Evolutionary conservation across 371 early-diverging fungal genomes (phyloP), one percentile per base, ranked within the genome.

Genomic region (Actinomortierella wolfii): DNA sequence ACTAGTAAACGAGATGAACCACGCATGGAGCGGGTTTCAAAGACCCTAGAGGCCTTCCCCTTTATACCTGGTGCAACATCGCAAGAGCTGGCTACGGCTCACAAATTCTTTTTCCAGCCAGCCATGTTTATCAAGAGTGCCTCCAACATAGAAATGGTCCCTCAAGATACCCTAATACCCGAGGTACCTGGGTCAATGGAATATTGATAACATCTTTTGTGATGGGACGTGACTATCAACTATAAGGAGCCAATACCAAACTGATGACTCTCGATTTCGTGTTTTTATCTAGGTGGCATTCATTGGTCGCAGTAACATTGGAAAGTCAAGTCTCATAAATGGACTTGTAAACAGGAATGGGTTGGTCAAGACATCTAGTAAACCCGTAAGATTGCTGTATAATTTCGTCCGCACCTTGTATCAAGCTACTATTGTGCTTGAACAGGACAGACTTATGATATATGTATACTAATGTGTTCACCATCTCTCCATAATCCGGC

Each of bases 241-340:
- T n/a, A n/a, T n/a, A n/a, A n/a, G n/a, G n/a, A n/a, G n/a, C n/a
- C n/a, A n/a, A n/a, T n/a, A n/a, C n/a, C n/a, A n/a, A n/a, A n/a
- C n/a, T n/a, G n/a, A 5, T 14, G 21, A 28, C 1, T n/a, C 39
- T 52, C 49, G 21, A 21, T 11, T 2, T 48, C 20, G 9, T 46
- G 9, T 48, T 40, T 39, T 17, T 14, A 34, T 39, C 21, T 24
- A 90, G 81, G 81, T 91, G 26, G 88, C 87, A 3, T 89, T 91
- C 79, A 85, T 89, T 15, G 92, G 92, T 0, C 83, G 92, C 59
- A 90, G 91, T 70, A 91, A 91, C 61, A 89, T 91, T 56, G 92
- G 92, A 47, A 92, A 92, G 79, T 90, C 90, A 0, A 88, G 88
- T 8, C 61, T 90, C 52, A 88, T 92, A 62, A 89, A 88, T 59